A percentile compares a stretch with the other conserved stretches of the same genome.
Evolutionary conservation across 2,329 filamentous ascomycete genomes (phyloP).

Genomic region (Penicillium sp.): DNA sequence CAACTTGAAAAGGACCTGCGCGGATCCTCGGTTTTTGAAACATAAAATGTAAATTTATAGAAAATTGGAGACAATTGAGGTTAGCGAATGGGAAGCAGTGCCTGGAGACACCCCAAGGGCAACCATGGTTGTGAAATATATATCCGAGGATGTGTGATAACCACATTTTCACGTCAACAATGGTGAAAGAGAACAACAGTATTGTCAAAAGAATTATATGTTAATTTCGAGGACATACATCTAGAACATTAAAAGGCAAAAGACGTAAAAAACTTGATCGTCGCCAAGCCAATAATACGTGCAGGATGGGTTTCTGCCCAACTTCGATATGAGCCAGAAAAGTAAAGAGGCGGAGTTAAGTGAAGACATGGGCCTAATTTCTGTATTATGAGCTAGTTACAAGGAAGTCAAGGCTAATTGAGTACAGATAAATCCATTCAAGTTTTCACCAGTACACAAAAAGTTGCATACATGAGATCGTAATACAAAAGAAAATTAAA

Average conservation of each 20-base stretch:
- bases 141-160: neutral
- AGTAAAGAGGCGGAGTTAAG: neutral
- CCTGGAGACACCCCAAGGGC: neutral
- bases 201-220: no score
- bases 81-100: neutral
- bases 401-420: neutral
- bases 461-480: constrained; percentile 23
- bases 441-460: constrained; percentile 20
- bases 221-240: neutral
- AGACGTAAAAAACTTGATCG: neutral
- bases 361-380: neutral
- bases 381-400: constrained; percentile 12
- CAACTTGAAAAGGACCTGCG: neutral
- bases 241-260: no score
- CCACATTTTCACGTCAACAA: neutral
- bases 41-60: neutral
- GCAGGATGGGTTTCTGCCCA: neutral
- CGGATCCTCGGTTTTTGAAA: neutral
- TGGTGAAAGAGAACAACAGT: neutral
- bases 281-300: neutral
- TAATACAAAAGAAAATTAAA: constrained; percentile 29
- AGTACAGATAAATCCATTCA: constrained; percentile 13
- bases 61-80: neutral
- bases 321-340: neutral
- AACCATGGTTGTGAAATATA: neutral